These are phyloP conservation scores for Myotisia sp. DNA, from an alignment of 2,329 filamentous ascomycete species.

Conservation along the genomic window DNA sequence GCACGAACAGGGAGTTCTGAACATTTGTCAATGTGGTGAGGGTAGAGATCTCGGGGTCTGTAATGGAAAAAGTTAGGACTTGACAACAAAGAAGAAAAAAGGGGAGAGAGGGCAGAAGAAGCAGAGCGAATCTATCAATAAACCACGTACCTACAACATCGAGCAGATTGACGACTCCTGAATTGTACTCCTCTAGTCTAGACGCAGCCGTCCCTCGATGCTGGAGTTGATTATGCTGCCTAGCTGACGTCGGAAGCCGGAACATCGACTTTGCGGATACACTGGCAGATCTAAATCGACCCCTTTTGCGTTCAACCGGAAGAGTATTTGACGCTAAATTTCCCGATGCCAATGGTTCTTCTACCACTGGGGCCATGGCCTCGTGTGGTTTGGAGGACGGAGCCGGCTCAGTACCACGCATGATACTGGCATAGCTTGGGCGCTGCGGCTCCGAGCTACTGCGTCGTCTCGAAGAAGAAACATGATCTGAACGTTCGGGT, in stretches of 20 bases:
- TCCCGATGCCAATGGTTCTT: conserved; percentile 20
- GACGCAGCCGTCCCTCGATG: conserved; percentile 15
- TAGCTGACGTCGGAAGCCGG: conserved; percentile 16
- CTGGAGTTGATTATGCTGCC: too few relatives aligned
- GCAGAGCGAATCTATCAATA: too few relatives aligned
- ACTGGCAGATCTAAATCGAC: conserved; percentile 3
- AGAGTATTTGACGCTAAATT: not conserved
- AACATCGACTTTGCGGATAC: conserved; percentile 5
- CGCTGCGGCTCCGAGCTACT: conserved; percentile 29
- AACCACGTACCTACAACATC: conserved; percentile 49
- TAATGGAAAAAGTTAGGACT: conserved; percentile 12
- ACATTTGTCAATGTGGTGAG: conserved; percentile 76
- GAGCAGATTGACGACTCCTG: conserved; percentile 51
- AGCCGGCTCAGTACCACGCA: too few relatives aligned
- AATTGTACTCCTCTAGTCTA: conserved; percentile 39
- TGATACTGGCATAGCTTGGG: too few relatives aligned
- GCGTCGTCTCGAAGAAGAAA: conserved; percentile 20
- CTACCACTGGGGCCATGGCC: conserved; percentile 21
- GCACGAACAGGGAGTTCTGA: conserved; percentile 77
- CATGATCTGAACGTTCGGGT: too few relatives aligned
- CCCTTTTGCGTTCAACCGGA: not conserved
- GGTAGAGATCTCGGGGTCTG: conserved; percentile 71
- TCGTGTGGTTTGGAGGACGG: too few relatives aligned
- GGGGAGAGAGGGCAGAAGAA: too few relatives aligned
- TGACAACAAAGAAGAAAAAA: not conserved